Evolutionary conservation across 75 land plant species (phyloP), one percentile per base, ranked within the genome.

Genomic region (Cryptomeria japonica): DNA sequence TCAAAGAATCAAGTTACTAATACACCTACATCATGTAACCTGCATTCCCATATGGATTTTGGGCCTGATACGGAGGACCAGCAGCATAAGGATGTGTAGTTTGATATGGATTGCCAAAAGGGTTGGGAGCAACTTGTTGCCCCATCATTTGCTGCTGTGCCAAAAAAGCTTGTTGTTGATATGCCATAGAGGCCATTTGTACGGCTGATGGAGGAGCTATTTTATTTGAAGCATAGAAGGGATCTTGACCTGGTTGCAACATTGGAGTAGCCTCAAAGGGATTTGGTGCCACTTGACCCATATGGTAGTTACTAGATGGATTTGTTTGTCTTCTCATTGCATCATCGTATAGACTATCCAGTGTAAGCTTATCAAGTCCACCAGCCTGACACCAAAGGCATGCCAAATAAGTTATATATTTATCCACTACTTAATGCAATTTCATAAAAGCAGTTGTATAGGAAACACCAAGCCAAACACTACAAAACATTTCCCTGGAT

Each of bases 321-420:
- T 90, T 93, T 84, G 87, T 89, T 87, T 93, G 90, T 91, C 96
- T 95, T 58, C 89, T 85, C 51, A 94, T 72, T 78, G 97, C 99
- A 87, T 98, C 99, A n/a, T 98, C 99, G 49, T 98, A 98, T 72
- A 98, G 87, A 91, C 99, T 98, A 91, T 98, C 99, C 80, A 98
- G 68, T 84, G 96, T 95, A 87, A 98, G 93, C 92, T 90, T 90
- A 93, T 98, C 99, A 31, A 98, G 84, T 12, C 99, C 99, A 84
- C 99, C 99, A 70, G 96, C 99, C 99, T 98, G 94, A 38, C 85
- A 64, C 37, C 56, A 80, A 87, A 32, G 77, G 77, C 37, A 75
- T 12, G 77, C 34, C 77, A 75, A 75, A 75, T 34, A 75, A 75
- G 34, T 75, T 14, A 12, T 32, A 34, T 10, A 75, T 75, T 34